Base-by-base conservation (phyloP, 768 basidiomycete species). In the Suillus subluteus region DNA sequence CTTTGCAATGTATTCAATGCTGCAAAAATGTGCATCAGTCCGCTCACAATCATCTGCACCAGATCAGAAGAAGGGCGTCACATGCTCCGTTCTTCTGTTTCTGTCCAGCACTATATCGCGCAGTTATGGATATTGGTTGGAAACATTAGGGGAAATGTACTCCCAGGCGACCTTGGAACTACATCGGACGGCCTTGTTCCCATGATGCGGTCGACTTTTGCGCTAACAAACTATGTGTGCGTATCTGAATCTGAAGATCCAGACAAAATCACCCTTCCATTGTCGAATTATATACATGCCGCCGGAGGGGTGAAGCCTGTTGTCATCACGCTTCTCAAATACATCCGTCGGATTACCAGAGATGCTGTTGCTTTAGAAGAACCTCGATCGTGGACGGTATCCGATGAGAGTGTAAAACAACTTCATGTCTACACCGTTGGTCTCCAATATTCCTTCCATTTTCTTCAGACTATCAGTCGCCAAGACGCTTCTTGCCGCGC, bases 231-330 rank as follows among this genome's bases (percentile, higher is more conserved):
- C 55, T 21, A 6, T 35, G 32, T 35, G 21, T 56, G 55, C 55
- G 18, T 35, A 56, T 56, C 55, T 35, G 21, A 35, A 21, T 56
- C 55, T 35, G 55, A 56, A 12, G 55, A 56, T 35, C 18, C 18
- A 56, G 6, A 35, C 32, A 56, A 56, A 56, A 35, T 21, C 32
- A 56, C 11, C 11, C 55, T 56, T 56, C 55, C 55, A 1, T 6
- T 56, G 6, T 35, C 55, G 18, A 56, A 21, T 56, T 35, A 56
- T 56, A 35, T 35, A 35, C 55, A 56, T 12, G 55, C 55, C 21
- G 55, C 55, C 5, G 55, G 55, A 12, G 55, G 55, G 55, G 55
- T 56, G 32, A 56, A 56, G 11, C 55, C 55, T 11, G 55, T 56
- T 35, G 55, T 35, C 11, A 21, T 3, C 11, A 56, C 55, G 6